Evolutionary conservation across 2,329 filamentous ascomycete genomes (phyloP).

Genomic region (Ophiostoma ulmi): DNA sequence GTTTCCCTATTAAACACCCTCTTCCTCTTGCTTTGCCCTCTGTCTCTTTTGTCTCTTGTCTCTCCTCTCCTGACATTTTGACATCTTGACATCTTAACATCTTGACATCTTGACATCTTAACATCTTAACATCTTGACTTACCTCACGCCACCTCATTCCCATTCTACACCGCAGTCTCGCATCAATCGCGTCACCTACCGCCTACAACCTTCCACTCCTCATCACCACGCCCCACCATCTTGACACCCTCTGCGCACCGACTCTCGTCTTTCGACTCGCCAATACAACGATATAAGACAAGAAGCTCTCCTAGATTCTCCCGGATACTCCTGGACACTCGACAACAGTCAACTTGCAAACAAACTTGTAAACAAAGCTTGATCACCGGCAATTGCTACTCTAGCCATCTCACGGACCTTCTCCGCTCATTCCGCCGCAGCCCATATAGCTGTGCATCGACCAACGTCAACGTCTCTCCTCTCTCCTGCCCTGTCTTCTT

Average conservation of each 20-base stretch:
- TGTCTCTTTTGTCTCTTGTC: background rate
- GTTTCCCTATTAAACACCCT: constrained; percentile 2
- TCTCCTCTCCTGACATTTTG: background rate
- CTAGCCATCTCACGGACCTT: background rate
- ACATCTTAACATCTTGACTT: background rate
- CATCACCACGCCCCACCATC: constrained; percentile 14
- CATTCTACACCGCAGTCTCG: background rate
- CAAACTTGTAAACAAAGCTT: background rate
- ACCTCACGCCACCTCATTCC: background rate
- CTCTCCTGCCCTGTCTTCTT: background rate
- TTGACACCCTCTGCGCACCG: constrained; percentile 10
- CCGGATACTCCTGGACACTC: background rate
- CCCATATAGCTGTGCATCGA: background rate
- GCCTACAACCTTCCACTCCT: background rate
- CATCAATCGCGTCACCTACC: background rate
- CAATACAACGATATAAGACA: background rate
- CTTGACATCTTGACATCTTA: background rate
- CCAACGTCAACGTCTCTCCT: background rate
- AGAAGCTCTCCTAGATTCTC: background rate
- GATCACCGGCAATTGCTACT: background rate
- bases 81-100: background rate
- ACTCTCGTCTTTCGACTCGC: background rate
- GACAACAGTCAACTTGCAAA: background rate
- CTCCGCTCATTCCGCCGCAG: background rate
- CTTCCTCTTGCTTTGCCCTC: background rate